Percentiles rank a stretch among this genome's conserved stretches.
These are phyloP conservation scores for Didymellaceae sp. DNA, from an alignment of 2,329 filamentous ascomycete species.

Conservation along the genomic window DNA sequence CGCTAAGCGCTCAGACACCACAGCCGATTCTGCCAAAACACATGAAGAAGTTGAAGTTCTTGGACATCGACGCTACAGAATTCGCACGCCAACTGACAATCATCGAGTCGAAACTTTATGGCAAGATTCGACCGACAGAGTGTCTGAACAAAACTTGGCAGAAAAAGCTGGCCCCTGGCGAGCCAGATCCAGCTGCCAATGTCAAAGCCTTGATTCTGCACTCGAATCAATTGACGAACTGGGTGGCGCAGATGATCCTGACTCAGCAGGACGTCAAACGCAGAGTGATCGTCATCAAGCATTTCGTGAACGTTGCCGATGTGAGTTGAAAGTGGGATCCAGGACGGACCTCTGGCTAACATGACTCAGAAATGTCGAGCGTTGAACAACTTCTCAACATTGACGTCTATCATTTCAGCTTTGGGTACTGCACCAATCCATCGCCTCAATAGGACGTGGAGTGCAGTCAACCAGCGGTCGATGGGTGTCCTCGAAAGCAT, in stretches of 20 bases:
- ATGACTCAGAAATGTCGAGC: slow-evolving; percentile 79
- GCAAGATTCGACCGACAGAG: slow-evolving; percentile 94
- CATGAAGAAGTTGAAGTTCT: slow-evolving; percentile 98
- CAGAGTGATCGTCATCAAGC: slow-evolving; percentile 95
- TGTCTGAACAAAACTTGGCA: slow-evolving; percentile 99
- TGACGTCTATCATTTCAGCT: slow-evolving; percentile 97
- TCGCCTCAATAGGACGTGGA: slow-evolving; percentile 91
- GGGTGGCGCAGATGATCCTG: slow-evolving; percentile 99
- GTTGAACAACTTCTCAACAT: slow-evolving; percentile 95
- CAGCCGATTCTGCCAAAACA: slow-evolving; percentile 95
- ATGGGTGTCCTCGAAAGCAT: slow-evolving; percentile 83
- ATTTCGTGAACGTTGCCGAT: slow-evolving; percentile 95
- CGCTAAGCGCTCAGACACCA: slow-evolving; percentile 80
- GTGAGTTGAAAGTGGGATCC: slow-evolving; percentile 61
- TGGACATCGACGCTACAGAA: slow-evolving; percentile 94
- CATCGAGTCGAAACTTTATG: slow-evolving; percentile 92
- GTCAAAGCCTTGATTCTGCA: slow-evolving; percentile 96
- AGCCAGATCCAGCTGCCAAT: slow-evolving; percentile 86
- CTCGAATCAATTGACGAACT: slow-evolving; percentile 98
- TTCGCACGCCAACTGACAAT: slow-evolving; percentile 98
- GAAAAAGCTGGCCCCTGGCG: slow-evolving; percentile 84
- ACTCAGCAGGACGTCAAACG: slow-evolving; percentile 95
- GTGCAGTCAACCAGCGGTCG: slow-evolving; percentile 86
- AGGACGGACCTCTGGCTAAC: slow-evolving; percentile 31
- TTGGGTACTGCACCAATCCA: slow-evolving; percentile 94